Conservation (phyloP, 2,329 filamentous ascomycete genomes). For the Penicillium sclerotigenum region DNA sequence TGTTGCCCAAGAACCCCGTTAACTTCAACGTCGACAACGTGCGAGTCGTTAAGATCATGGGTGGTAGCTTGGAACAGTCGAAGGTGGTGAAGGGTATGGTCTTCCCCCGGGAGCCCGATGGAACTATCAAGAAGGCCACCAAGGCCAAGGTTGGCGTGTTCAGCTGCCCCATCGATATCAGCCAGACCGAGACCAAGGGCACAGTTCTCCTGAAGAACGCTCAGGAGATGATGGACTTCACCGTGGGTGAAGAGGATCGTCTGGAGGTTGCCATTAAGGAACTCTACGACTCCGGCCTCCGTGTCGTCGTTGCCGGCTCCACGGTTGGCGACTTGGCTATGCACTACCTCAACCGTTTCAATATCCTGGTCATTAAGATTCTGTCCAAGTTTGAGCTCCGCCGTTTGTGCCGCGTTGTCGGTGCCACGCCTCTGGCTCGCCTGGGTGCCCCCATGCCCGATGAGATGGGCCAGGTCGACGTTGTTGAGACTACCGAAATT, state of each 20-base stretch:
- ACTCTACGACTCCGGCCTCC: slow-evolving; percentile 86
- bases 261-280: slow-evolving; percentile 92
- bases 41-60: slow-evolving; percentile 99
- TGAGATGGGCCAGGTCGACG: slow-evolving; percentile 91
- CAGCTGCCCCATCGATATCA: slow-evolving; percentile 91
- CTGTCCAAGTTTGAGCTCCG: slow-evolving; percentile 97
- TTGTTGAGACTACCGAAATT: slow-evolving; percentile 97
- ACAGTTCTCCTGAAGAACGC: slow-evolving; percentile 95
- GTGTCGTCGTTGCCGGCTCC: slow-evolving; percentile 86
- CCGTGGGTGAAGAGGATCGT: slow-evolving; percentile 90
- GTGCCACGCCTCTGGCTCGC: slow-evolving; percentile 91
- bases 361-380: slow-evolving; percentile 93
- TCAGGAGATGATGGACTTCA: slow-evolving; percentile 98
- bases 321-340: slow-evolving; percentile 94
- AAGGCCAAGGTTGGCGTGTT: slow-evolving; percentile 97
- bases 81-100: slow-evolving; percentile 97
- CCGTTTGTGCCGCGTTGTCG: slow-evolving; percentile 90
- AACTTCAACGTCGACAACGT: slow-evolving; percentile 99
- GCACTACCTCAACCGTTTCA: slow-evolving; percentile 97
- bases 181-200: slow-evolving; percentile 97
- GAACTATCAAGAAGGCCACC: slow-evolving; percentile 80
- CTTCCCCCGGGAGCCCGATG: slow-evolving; percentile 92
- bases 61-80: slow-evolving; percentile 89
- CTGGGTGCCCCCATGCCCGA: slow-evolving; percentile 99
- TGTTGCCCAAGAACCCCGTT: slow-evolving; percentile 89